Evolutionary conservation across 2,329 filamentous ascomycete genomes (phyloP).

Genomic region (Cytospora mali): DNA sequence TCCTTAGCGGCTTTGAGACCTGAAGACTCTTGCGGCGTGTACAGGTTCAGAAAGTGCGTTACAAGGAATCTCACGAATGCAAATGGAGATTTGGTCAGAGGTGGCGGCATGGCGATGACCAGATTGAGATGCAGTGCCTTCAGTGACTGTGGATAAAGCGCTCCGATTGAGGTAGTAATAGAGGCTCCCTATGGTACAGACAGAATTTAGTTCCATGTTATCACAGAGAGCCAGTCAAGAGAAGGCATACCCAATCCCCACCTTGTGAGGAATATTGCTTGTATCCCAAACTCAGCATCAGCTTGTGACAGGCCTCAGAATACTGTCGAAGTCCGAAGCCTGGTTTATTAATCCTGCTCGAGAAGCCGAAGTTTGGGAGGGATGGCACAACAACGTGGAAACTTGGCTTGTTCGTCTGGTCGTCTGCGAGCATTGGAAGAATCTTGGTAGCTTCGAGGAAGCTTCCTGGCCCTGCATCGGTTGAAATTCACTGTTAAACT

Average conservation of each 20-base stretch:
- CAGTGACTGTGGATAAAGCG: conserved; percentile 5
- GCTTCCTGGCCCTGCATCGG: conserved; percentile 42
- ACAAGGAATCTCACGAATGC: conserved; percentile 6
- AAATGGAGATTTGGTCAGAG: conserved; percentile 1
- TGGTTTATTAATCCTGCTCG: conserved; percentile 32
- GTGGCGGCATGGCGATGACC: conserved; percentile 8
- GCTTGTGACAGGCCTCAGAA: conserved; percentile 37
- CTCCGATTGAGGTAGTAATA: conserved; percentile 10
- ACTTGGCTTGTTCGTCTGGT: conserved; percentile 35
- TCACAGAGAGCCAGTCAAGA: too few relatives aligned
- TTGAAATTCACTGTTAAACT: background rate
- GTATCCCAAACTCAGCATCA: conserved; percentile 47
- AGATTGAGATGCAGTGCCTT: conserved; percentile 8
- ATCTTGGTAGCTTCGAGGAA: conserved; percentile 43
- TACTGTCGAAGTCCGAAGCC: conserved; percentile 39
- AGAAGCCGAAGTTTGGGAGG: conserved; percentile 47
- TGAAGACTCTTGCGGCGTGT: background rate
- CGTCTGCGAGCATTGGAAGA: conserved; percentile 38
- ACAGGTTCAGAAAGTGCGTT: conserved; percentile 8
- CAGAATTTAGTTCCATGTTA: too few relatives aligned
- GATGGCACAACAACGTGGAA: conserved; percentile 52
- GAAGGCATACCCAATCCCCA: conserved; percentile 75
- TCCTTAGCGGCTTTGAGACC: conserved; percentile 3
- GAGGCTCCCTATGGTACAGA: background rate
- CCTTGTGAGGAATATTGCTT: conserved; percentile 54